Evolutionary conservation across 2,329 filamentous ascomycete genomes (phyloP).

Genomic region (Blastomyces silverae): DNA sequence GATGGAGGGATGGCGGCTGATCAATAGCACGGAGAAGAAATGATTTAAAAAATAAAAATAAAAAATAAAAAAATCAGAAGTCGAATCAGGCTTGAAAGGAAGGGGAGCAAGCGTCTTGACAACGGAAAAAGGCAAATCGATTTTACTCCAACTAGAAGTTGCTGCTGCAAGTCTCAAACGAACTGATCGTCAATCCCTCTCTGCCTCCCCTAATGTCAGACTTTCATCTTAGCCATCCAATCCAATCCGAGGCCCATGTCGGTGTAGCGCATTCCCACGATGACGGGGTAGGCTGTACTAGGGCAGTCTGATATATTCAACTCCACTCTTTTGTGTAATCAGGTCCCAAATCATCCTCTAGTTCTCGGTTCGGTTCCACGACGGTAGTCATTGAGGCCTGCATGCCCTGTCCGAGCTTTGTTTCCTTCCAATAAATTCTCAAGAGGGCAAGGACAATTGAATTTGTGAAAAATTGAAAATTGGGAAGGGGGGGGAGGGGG

Average conservation of each 20-base stretch:
- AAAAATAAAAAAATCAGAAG: background rate
- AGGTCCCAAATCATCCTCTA: constrained; percentile 2
- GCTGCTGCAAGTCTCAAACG: background rate
- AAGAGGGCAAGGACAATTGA: background rate
- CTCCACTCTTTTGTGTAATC: constrained; percentile 15
- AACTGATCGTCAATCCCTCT: background rate
- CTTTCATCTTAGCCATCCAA: background rate
- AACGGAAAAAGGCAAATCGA: background rate
- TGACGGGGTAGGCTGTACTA: background rate
- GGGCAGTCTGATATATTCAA: background rate
- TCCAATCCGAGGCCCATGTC: background rate
- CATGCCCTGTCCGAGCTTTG: constrained; percentile 1
- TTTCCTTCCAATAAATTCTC: background rate
- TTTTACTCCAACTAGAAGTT: background rate
- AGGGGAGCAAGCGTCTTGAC: background rate
- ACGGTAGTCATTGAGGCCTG: constrained; percentile 4
- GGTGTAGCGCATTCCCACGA: background rate
- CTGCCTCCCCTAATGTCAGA: background rate
- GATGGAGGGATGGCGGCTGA: background rate
- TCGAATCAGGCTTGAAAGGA: background rate
- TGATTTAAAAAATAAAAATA: background rate
- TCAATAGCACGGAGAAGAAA: background rate
- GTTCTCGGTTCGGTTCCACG: constrained; percentile 11
- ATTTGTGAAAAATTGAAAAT: background rate
- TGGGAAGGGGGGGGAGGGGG: no score